Conservation (phyloP, 2,329 filamentous ascomycete species). For the Aureobasidium sp. region DNA sequence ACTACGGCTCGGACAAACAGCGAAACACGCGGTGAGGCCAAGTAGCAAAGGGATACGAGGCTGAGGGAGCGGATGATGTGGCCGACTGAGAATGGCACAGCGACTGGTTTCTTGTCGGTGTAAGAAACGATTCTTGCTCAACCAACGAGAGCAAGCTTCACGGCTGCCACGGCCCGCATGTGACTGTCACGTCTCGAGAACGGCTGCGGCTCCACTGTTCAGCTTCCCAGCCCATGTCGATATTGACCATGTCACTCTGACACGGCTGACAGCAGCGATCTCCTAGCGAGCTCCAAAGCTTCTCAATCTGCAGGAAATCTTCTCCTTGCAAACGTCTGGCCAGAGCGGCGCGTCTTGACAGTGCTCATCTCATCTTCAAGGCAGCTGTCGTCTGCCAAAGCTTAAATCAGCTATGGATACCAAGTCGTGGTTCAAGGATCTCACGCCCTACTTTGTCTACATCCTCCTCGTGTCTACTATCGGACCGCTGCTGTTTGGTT, state of each 20-base stretch:
- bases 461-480: constrained; percentile 70
- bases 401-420: constrained; percentile 27
- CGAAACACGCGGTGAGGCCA: not conserved
- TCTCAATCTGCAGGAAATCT: not conserved
- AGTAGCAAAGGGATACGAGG: not conserved
- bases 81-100: not conserved
- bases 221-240: not conserved
- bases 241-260: constrained; percentile 8
- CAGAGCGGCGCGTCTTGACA: not conserved
- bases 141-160: not conserved
- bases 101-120: not conserved
- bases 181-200: not conserved
- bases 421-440: constrained; percentile 35
- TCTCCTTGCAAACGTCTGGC: not conserved
- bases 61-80: not conserved
- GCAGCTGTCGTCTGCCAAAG: not conserved
- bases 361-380: not conserved
- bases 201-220: not conserved
- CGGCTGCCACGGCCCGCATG: constrained; percentile 6
- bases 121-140: not conserved
- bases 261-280: not conserved
- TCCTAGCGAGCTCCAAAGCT: not conserved
- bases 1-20: not conserved
- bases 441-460: constrained; percentile 72
- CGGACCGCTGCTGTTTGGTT: constrained; percentile 89